Evolutionary conservation across 2,329 filamentous ascomycete genomes (phyloP), one percentile per base, ranked within the genome.

Genomic region (Penicillium sp.): DNA sequence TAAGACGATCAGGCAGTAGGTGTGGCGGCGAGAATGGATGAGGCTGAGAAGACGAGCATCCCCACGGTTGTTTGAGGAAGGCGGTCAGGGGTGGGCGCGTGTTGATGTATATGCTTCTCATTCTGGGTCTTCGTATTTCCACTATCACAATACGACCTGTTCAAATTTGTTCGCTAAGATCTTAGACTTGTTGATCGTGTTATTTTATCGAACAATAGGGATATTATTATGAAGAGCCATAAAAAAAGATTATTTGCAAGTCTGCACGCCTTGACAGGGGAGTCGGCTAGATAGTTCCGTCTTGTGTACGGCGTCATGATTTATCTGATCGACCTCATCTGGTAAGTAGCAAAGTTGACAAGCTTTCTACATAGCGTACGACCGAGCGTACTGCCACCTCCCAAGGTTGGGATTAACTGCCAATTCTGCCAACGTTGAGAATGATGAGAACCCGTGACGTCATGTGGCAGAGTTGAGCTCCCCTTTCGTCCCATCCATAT

Each of bases 71-170:
- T 55, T 49, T 46, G 54, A 22, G 26, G 41, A 48, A 46, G 31
- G 68, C 74, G 67, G 73, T 21, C 26, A 31, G 8, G 33, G 16
- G n/a, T 11, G 35, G 16, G 11, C 16, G 19, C 16, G 37, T 37
- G 33, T 16, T 9, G 33, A 31, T 31, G 29, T 31, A 31, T 31
- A 31, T 5, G 29, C 11, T 31, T 31, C 14, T 31, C 4, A 5
- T 13, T 13, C 29, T 13, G 10, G 29, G 14, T 31, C 29, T 31
- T 31, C 11, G 11, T 31, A 37, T 13, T 37, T 37, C 13, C 5
- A 37, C 33, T 13, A 13, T 31, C 29, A 31, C 1, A 31, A 31
- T 31, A 11, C 3, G 11, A 31, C 29, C 5, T 31, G 4, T 31
- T 29, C 3, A 31, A 11, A 31, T 31, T 31, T 3, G 4, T 1